These are phyloP conservation scores for Fusarium sp. DNA, from an alignment of 2,329 filamentous ascomycete genomes.

Conservation along the genomic window DNA sequence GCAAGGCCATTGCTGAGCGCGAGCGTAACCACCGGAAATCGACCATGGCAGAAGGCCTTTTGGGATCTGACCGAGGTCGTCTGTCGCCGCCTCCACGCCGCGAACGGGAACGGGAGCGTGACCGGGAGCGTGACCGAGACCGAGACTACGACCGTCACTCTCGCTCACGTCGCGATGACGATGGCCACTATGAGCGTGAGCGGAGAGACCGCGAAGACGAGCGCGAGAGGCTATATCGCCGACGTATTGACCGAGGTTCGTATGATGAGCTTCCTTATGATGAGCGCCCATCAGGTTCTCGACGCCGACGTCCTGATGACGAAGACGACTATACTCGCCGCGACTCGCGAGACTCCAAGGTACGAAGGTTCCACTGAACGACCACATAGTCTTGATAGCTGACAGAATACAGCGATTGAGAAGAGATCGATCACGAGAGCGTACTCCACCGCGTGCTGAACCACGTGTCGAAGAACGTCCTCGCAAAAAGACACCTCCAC, in stretches of 20 bases:
- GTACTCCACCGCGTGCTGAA: constrained; percentile 62
- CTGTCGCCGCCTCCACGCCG: constrained; percentile 48
- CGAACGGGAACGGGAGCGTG: constrained; percentile 43
- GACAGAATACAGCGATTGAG: constrained; percentile 59
- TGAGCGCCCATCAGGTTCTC: constrained; percentile 68
- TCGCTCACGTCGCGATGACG: constrained; percentile 66
- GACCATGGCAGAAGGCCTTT: constrained; percentile 69
- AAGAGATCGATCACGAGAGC: constrained; percentile 67
- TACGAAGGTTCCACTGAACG: constrained; percentile 45
- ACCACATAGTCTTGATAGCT: constrained; percentile 29
- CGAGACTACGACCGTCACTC: constrained; percentile 58
- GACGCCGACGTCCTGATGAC: constrained; percentile 80
- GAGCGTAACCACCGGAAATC: constrained; percentile 91
- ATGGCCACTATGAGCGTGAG: constrained; percentile 82
- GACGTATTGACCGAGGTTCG: constrained; percentile 76
- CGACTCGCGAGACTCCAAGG: constrained; percentile 73
- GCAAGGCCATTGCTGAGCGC: constrained; percentile 90
- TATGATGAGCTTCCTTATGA: constrained; percentile 93
- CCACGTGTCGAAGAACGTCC: constrained; percentile 58
- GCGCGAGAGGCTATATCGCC: constrained; percentile 84
- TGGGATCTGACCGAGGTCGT: constrained; percentile 61
- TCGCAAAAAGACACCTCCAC: constrained; percentile 65
- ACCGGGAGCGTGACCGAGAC: constrained; percentile 54
- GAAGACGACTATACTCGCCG: constrained; percentile 73
- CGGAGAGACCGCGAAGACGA: constrained; percentile 88